Evolutionary conservation across 2,329 filamentous ascomycete species (phyloP).

Genomic region (Pseudogymnoascus sp.): DNA sequence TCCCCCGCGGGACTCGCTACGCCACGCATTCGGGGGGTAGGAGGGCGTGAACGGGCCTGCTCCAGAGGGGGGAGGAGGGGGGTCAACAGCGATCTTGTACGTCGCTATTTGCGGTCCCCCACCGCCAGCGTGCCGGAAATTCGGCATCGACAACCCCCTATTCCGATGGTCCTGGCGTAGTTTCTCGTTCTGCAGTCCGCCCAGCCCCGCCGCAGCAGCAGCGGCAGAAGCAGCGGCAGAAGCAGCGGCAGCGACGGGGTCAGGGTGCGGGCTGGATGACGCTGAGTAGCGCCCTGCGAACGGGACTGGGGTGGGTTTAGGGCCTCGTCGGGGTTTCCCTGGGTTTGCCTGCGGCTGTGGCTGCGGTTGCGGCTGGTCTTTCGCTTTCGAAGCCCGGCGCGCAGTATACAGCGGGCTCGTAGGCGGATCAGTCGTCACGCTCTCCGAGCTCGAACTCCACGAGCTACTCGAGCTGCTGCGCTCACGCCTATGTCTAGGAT

Average conservation of each 20-base stretch:
- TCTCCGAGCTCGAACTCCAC: background rate
- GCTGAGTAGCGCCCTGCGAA: background rate
- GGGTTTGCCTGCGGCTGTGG: background rate
- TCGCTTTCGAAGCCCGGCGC: background rate
- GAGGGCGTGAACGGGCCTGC: slow-evolving; percentile 24
- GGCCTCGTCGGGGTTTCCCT: background rate
- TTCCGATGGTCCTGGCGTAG: background rate
- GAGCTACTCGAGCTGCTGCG: background rate
- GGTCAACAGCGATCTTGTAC: slow-evolving; percentile 10
- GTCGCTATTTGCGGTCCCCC: slow-evolving; percentile 10
- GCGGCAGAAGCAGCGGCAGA: background rate
- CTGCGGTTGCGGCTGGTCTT: background rate
- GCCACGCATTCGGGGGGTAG: slow-evolving; percentile 29
- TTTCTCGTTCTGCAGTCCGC: background rate
- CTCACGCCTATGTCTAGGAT: background rate
- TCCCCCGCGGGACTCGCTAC: slow-evolving; percentile 32
- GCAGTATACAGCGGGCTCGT: background rate
- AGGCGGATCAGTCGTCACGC: background rate
- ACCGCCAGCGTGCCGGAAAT: background rate
- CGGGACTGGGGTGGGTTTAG: background rate
- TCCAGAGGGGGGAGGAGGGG: background rate
- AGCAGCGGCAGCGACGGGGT: background rate
- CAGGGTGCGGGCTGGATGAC: background rate
- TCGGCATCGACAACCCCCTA: background rate
- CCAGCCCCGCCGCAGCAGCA: background rate